Percentiles rank a stretch among this genome's conserved stretches.
These are phyloP conservation scores for Venturia nashicola DNA, from an alignment of 2,329 filamentous ascomycete species.

Conservation along the genomic window DNA sequence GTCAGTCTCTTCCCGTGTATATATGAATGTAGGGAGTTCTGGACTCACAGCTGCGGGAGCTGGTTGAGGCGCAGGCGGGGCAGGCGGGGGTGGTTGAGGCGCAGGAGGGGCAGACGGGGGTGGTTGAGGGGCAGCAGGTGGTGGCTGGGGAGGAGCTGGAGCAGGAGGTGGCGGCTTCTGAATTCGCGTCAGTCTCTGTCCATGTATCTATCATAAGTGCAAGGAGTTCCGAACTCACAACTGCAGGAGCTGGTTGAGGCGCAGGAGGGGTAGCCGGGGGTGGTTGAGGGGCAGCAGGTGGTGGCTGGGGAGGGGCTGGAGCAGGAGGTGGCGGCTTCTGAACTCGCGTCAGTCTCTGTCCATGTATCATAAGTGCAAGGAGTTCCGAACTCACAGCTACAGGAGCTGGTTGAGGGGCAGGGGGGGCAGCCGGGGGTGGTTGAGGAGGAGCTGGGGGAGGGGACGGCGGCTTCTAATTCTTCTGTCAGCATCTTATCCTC, in stretches of 20 bases:
- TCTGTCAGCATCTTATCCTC: not conserved
- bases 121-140: too few relatives aligned
- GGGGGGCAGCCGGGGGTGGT: not conserved
- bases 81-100: too few relatives aligned
- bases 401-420: not conserved
- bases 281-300: too few relatives aligned
- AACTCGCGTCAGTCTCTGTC: not conserved
- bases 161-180: not conserved
- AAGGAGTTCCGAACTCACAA: not conserved
- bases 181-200: not conserved
- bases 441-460: not conserved
- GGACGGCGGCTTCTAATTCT: not conserved
- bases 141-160: too few relatives aligned
- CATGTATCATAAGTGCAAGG: not conserved
- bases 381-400: not conserved
- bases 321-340: not conserved
- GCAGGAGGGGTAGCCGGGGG: not conserved
- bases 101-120: too few relatives aligned
- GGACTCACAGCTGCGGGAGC: not conserved
- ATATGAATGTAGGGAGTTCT: too few relatives aligned
- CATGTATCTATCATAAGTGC: not conserved
- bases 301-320: too few relatives aligned
- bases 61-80: not conserved
- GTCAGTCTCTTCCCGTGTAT: not conserved
- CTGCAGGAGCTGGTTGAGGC: not conserved